phyloP scores from a whole-genome alignment of 169 alveolate genomes.

The Theileria orientalis region DNA sequence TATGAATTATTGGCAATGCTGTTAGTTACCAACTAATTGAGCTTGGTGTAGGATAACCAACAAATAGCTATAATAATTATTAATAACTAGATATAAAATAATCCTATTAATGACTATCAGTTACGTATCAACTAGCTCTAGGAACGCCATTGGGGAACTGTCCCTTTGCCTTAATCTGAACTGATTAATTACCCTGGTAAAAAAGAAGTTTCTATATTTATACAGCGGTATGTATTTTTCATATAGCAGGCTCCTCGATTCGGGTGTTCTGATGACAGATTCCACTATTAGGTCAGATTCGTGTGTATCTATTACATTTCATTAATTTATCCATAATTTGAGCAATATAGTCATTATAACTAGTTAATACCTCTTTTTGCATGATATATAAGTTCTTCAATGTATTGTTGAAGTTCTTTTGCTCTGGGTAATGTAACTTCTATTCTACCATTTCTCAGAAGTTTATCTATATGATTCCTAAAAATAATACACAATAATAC shows the following conservation, averaged over 20 bases:
- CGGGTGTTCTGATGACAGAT: conserved; percentile 81
- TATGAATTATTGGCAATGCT: too few species aligned
- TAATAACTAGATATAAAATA: too few species aligned
- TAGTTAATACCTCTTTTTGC: conserved; percentile 73
- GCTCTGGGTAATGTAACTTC: conserved; percentile 82
- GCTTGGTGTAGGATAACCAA: too few species aligned
- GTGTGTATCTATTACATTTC: conserved; percentile 6
- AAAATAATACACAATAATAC: background rate
- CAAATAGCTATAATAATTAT: too few species aligned
- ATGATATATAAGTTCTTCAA: conserved; percentile 81
- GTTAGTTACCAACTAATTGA: too few species aligned
- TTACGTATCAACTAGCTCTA: conserved; percentile 81
- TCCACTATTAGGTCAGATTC: conserved; percentile 77
- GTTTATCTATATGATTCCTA: conserved; percentile 78
- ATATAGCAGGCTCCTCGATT: conserved; percentile 77
- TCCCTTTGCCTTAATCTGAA: conserved; percentile 79
- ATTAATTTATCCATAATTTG: background rate
- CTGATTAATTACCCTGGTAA: conserved; percentile 82
- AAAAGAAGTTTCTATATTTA: conserved; percentile 75
- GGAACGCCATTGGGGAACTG: conserved; percentile 84
- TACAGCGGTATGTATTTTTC: conserved; percentile 82
- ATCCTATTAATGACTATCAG: background rate
- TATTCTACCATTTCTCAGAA: conserved; percentile 77
- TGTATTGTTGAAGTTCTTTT: conserved; percentile 85
- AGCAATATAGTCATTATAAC: background rate